Conservation (phyloP, 164 flowering plant genomes). For the Kalanchoe fedtschenkoi region DNA sequence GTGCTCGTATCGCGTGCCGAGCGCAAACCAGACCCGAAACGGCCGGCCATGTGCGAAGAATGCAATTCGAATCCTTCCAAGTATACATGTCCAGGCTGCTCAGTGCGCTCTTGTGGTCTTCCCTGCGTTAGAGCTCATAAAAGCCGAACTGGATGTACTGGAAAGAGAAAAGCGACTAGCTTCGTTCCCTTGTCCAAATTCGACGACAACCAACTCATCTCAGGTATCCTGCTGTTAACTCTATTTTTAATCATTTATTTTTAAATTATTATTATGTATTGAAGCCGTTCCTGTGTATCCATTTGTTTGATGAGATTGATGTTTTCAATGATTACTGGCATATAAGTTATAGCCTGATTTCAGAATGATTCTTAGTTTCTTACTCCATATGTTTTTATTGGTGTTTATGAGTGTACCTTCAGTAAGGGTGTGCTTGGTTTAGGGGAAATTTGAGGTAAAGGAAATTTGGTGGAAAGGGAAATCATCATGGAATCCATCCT, state of each 20-base stretch:
- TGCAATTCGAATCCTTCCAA: slow-evolving; percentile 38
- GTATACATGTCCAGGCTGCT: slow-evolving; percentile 60
- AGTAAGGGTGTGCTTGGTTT: too few relatives aligned
- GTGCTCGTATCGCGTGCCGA: too few relatives aligned
- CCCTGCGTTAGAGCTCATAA: slow-evolving; percentile 63
- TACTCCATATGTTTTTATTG: too few relatives aligned
- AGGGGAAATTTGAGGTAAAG: too few relatives aligned
- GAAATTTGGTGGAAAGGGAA: too few relatives aligned
- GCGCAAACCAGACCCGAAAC: neutral
- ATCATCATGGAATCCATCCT: too few relatives aligned
- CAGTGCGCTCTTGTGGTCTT: slow-evolving; percentile 50
- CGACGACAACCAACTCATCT: slow-evolving; percentile 39
- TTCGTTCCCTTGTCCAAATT: slow-evolving; percentile 50
- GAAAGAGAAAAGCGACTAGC: slow-evolving; percentile 30
- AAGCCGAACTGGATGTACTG: slow-evolving; percentile 38
- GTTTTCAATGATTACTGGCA: too few relatives aligned
- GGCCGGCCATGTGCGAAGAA: slow-evolving; percentile 30
- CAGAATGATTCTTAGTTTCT: too few relatives aligned
- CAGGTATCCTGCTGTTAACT: slow-evolving; percentile 25
- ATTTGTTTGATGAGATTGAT: too few relatives aligned
- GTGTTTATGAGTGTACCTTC: too few relatives aligned
- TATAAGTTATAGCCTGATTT: too few relatives aligned
- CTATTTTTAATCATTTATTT: neutral
- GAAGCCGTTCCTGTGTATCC: too few relatives aligned
- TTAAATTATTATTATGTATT: neutral